These are phyloP conservation scores for Jackrogersella multiformis DNA, from an alignment of 495 filamentous ascomycete species.

Conservation along the genomic window DNA sequence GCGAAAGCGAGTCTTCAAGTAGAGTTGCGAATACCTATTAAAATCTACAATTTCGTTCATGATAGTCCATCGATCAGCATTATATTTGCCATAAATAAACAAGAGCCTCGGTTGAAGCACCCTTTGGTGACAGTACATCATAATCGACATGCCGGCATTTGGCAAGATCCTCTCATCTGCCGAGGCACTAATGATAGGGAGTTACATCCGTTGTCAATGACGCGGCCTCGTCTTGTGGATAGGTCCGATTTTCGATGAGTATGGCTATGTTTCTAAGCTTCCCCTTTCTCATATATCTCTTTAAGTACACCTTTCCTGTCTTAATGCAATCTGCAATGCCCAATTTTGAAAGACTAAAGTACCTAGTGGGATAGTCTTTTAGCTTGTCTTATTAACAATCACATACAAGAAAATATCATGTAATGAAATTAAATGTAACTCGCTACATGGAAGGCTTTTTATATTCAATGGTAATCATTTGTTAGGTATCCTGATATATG, in stretches of 20 bases:
- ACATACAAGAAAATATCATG: neutral
- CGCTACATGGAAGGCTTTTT: no score
- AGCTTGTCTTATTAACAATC: neutral
- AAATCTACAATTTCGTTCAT: neutral
- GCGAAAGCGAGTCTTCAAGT: neutral
- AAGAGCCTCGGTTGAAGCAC: neutral
- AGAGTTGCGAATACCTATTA: neutral
- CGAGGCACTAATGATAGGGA: neutral
- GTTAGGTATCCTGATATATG: no score
- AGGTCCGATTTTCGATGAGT: neutral
- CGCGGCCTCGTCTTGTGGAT: neutral
- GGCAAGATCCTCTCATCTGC: neutral
- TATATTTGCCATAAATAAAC: constrained; percentile 3
- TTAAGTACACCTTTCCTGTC: neutral
- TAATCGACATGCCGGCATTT: neutral
- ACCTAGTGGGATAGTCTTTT: neutral
- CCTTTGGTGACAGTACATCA: neutral
- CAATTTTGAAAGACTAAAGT: no score
- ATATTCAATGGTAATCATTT: no score
- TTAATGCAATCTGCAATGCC: neutral
- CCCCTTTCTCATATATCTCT: neutral
- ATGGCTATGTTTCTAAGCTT: neutral
- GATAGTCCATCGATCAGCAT: neutral
- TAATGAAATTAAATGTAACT: neutral
- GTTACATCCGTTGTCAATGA: neutral